Percentiles rank a stretch among this genome's conserved stretches.
Evolutionary conservation across 148 eudicot genomes (phyloP).

Genomic region (Cornus controversa): DNA sequence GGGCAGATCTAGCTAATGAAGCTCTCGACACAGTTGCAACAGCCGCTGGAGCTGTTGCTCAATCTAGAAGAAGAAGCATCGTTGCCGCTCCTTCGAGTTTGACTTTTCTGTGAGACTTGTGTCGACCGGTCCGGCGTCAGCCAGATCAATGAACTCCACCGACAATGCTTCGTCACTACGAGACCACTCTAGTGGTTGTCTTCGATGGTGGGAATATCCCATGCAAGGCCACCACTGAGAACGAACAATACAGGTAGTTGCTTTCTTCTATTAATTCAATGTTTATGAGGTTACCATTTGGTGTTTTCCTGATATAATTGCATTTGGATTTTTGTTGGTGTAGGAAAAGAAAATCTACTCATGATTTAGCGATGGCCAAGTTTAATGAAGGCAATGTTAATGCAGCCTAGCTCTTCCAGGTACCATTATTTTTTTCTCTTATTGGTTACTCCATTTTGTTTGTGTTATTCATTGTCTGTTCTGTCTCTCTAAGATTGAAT

Average conservation of each 20-base stretch:
- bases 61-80: no score
- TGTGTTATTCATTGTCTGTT: not conserved
- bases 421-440: conserved; percentile 9
- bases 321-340: not conserved
- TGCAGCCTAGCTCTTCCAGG: conserved; percentile 86
- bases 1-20: no score
- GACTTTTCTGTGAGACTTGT: no score
- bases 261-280: not conserved
- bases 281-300: not conserved
- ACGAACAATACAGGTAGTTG: conserved; percentile 58
- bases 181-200: conserved; percentile 76
- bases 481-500: no score
- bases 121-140: no score
- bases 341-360: conserved; percentile 64
- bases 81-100: no score
- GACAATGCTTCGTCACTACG: conserved; percentile 63
- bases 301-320: not conserved
- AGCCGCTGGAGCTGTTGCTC: no score
- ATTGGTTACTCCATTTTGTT: not conserved
- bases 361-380: conserved; percentile 74
- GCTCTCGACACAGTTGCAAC: no score
- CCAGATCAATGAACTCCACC: no score
- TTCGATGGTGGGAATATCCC: conserved; percentile 79
- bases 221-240: conserved; percentile 66
- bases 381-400: conserved; percentile 60